Conservation (phyloP, 176 grass and related monocot genomes). For the Themeda triandra region DNA sequence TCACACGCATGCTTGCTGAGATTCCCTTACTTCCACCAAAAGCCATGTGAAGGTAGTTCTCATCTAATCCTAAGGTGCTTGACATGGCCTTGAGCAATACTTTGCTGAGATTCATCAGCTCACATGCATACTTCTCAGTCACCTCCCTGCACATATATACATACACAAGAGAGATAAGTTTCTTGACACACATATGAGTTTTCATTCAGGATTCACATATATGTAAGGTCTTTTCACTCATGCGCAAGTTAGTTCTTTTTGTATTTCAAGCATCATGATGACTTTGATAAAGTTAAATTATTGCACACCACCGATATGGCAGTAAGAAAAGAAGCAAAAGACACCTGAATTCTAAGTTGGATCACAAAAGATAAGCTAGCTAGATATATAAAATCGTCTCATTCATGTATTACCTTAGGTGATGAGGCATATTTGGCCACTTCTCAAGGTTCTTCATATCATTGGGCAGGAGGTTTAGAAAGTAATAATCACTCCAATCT, state of each 20-base stretch:
- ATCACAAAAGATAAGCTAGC: background rate
- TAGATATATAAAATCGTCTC: background rate
- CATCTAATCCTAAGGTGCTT: constrained; percentile 44
- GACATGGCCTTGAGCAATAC: constrained; percentile 58
- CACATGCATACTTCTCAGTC: constrained; percentile 50
- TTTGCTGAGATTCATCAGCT: constrained; percentile 37
- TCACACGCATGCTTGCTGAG: constrained; percentile 42
- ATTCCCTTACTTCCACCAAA: constrained; percentile 46
- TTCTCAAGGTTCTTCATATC: constrained; percentile 18
- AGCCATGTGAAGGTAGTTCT: constrained; percentile 36
- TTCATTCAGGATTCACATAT: background rate
- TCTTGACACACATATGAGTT: background rate
- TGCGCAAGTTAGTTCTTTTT: too few species aligned
- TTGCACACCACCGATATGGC: too few species aligned
- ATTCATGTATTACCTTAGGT: constrained; percentile 39
- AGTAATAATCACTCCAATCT: constrained; percentile 80
- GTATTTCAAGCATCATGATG: too few species aligned
- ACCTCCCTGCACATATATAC: constrained; percentile 33
- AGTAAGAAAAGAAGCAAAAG: background rate
- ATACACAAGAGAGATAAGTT: background rate
- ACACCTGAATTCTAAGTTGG: background rate
- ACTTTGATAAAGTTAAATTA: too few species aligned
- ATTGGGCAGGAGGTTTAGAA: constrained; percentile 44
- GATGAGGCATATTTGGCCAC: constrained; percentile 53
- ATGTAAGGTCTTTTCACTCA: background rate